Evolutionary conservation across 352 stramenopile species (phyloP).

Genomic region (Thraustochytrium sp.): DNA sequence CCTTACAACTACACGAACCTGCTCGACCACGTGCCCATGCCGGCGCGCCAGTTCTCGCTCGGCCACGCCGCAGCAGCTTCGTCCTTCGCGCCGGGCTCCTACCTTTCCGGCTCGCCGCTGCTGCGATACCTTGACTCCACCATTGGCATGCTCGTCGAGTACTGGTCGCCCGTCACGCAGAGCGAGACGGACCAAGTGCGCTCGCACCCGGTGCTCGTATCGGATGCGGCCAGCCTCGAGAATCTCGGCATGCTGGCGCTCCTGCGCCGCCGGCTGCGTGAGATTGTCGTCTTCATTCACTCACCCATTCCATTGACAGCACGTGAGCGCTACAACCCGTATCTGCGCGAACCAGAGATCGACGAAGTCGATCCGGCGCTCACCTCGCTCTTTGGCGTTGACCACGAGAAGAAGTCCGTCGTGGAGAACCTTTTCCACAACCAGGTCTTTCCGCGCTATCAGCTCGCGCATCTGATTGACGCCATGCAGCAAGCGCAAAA

Average conservation of each 20-base stretch:
- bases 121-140: neutral
- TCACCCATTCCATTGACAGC: neutral
- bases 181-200: neutral
- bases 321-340: conserved; percentile 1
- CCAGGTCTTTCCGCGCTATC: conserved; percentile 34
- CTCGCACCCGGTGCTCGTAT: neutral
- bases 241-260: conserved; percentile 35
- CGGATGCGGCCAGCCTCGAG: conserved; percentile 30
- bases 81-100: conserved; percentile 27
- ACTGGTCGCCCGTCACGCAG: conserved; percentile 31
- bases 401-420: neutral
- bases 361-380: conserved; percentile 16
- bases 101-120: conserved; percentile 28
- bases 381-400: conserved; percentile 26
- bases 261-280: neutral
- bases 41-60: conserved; percentile 3
- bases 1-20: conserved; percentile 8
- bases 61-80: conserved; percentile 10
- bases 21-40: conserved; percentile 15
- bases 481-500: conserved; percentile 16
- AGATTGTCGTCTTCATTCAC: conserved; percentile 44
- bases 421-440: conserved; percentile 35
- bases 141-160: conserved; percentile 33
- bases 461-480: neutral
- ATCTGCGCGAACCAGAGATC: neutral